Evolutionary conservation across 1,284 basidiomycete genomes (phyloP).

Genomic region (Sporisorium reilianum): DNA sequence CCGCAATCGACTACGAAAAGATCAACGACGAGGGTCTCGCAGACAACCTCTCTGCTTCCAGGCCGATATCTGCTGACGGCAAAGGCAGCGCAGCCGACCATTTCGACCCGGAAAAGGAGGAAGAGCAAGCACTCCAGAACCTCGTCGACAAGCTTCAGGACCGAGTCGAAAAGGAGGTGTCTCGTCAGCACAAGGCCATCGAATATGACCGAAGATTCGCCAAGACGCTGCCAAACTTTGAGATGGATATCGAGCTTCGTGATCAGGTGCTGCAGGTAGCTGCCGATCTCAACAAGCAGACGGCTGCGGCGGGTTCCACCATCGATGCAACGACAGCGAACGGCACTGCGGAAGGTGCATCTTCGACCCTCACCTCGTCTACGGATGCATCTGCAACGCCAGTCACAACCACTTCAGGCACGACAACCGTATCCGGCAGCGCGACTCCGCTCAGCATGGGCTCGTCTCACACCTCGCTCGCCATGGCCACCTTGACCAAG

Average conservation of each 20-base stretch:
- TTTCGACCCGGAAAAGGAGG: conserved; percentile 59
- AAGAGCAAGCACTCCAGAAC: conserved; percentile 65
- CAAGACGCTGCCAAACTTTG: conserved; percentile 76
- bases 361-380: conserved; percentile 5
- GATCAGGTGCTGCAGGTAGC: conserved; percentile 76
- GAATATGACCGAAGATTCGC: conserved; percentile 85
- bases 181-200: conserved; percentile 78
- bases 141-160: conserved; percentile 82
- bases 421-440: conserved; percentile 34
- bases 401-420: conserved; percentile 20
- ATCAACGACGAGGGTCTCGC: conserved; percentile 42
- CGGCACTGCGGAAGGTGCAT: conserved; percentile 4
- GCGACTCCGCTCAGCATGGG: conserved; percentile 39
- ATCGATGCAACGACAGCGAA: neutral
- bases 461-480: conserved; percentile 36
- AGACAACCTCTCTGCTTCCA: conserved; percentile 32
- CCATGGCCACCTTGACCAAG: conserved; percentile 45
- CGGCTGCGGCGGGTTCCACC: conserved; percentile 67
- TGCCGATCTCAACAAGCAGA: conserved; percentile 67
- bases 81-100: conserved; percentile 9
- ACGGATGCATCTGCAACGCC: conserved; percentile 25
- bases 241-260: conserved; percentile 76
- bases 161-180: conserved; percentile 87
- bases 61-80: conserved; percentile 13
- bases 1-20: conserved; percentile 48